Conservation (phyloP, 805 yeast species). For the Debaryomyces castellii region DNA sequence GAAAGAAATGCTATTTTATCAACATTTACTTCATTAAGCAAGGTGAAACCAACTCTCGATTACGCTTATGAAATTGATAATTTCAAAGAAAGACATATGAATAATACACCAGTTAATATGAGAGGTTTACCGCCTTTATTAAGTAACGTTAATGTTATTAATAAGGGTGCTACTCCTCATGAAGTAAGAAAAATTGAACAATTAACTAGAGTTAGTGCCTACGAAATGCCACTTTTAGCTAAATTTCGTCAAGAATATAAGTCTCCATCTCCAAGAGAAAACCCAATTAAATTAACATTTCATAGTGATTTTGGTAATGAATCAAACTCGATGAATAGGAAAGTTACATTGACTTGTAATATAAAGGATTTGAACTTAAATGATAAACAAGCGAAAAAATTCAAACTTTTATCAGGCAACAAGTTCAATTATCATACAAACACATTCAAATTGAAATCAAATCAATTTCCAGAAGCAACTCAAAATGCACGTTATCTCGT, state of each 20-base stretch:
- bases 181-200: slow-evolving; percentile 71
- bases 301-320: slow-evolving; percentile 71
- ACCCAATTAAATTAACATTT: slow-evolving; percentile 68
- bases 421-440: slow-evolving; percentile 68
- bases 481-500: slow-evolving; percentile 81
- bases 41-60: slow-evolving; percentile 32
- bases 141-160: slow-evolving; percentile 34
- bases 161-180: slow-evolving; percentile 37
- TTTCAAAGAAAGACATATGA: slow-evolving; percentile 42
- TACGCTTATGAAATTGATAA: slow-evolving; percentile 43
- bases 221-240: slow-evolving; percentile 83
- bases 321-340: slow-evolving; percentile 62
- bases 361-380: slow-evolving; percentile 54
- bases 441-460: slow-evolving; percentile 61
- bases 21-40: slow-evolving; percentile 32
- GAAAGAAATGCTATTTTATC: slow-evolving; percentile 49
- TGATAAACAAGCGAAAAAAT: slow-evolving; percentile 62
- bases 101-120: slow-evolving; percentile 35
- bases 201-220: slow-evolving; percentile 81
- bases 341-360: slow-evolving; percentile 60
- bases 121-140: slow-evolving; percentile 39
- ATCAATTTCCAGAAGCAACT: slow-evolving; percentile 69
- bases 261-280: slow-evolving; percentile 41
- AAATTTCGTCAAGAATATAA: slow-evolving; percentile 70
- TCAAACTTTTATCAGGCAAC: slow-evolving; percentile 74